Evolutionary conservation across 306 rosid genomes (phyloP), one percentile per base, ranked within the genome.

Genomic region (Cucurbita maxima): DNA sequence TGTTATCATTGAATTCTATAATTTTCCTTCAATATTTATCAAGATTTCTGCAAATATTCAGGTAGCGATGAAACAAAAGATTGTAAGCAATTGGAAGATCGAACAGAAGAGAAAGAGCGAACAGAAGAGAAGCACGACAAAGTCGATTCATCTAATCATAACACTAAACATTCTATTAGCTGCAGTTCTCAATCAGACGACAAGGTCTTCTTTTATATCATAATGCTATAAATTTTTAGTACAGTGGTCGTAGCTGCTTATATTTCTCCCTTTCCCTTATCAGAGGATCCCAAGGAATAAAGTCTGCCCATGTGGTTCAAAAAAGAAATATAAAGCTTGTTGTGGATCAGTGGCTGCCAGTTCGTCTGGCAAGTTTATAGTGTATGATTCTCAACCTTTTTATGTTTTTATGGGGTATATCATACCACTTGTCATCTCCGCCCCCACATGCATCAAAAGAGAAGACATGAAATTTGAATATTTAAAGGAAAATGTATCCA

Each of bases 261-360:
- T 40, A 22, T 54, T 41, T 38, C n/a, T 57, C 54, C 19, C 43
- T 55, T 41, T 56, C 5, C 44, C 59, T 56, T 75, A 16, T 68
- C 91, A 80, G 89, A 87, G 80, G 75, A 80, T 86, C 82, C 78
- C 94, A 13, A 82, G 85, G 84, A 90, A 90, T 81, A 87, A 82
- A 81, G 77, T 81, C 77, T 90, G 96, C 80, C 86, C 92, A 0
- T 90, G 96, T 73, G 95, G 90, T 69, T 88, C 96, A 38, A 85
- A 81, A 82, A 90, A 88, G 89, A 88, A 90, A 82, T 80, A 88
- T 79, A 88, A 90, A 80, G 82, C 89, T 78, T 90, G 96, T 59
- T 90, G 95, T 71, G 96, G 95, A 81, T 71, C 88, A 41, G 75
- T 80, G 57, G 55, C 55, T 47, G 90, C 86, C 50, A 88, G 74